These are phyloP conservation scores for Salix arbutifolia DNA, from an alignment of 345 rosid genomes.

Conservation along the genomic window DNA sequence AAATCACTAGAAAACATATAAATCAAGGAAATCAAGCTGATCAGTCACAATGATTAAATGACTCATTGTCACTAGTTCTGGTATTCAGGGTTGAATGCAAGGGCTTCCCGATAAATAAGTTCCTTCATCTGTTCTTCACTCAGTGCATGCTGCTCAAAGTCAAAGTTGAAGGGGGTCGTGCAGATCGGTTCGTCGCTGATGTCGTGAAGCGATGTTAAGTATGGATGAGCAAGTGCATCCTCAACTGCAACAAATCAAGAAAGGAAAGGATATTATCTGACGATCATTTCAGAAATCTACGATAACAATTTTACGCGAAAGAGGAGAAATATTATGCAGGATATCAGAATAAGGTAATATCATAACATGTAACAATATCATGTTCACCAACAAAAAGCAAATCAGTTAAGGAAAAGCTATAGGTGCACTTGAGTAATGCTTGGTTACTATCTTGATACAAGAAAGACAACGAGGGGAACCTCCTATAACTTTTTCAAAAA, in stretches of 20 bases:
- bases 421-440: too few species aligned
- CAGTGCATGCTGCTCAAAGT: constrained; percentile 65
- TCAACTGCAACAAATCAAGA: constrained; percentile 40
- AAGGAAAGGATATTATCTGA: neutral
- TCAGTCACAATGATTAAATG: too few species aligned
- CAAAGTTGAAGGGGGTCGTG: constrained; percentile 62
- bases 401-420: neutral
- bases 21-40: constrained; percentile 10
- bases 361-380: neutral
- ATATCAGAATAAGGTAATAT: neutral
- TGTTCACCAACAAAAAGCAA: too few species aligned
- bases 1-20: constrained; percentile 15
- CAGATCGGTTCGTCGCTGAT: constrained; percentile 73
- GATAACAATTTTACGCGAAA: neutral
- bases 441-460: too few species aligned
- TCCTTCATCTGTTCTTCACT: constrained; percentile 78
- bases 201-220: constrained; percentile 55
- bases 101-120: constrained; percentile 72
- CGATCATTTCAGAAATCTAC: too few species aligned
- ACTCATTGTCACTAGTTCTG: constrained; percentile 24
- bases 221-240: constrained; percentile 84
- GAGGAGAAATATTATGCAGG: neutral
- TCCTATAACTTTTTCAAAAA: too few species aligned
- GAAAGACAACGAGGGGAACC: too few species aligned
- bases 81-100: constrained; percentile 79